Evolutionary conservation across 192 early-diverging fungal genomes (phyloP).

Genomic region (Fimicolochytrium jonesii): DNA sequence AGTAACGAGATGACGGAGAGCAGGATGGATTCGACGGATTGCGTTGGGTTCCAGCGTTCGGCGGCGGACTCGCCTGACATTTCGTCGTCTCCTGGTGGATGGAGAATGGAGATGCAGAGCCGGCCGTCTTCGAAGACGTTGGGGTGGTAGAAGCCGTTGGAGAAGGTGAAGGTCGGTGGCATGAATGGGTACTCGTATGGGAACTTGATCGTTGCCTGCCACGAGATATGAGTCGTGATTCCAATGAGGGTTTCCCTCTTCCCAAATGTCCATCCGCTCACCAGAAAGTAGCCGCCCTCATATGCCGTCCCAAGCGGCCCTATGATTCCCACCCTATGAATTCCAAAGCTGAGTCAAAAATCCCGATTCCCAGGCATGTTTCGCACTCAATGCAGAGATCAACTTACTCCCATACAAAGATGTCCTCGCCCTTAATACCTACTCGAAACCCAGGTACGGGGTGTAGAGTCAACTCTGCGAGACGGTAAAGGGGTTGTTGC

Average conservation of each 20-base stretch:
- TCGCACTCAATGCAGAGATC: neutral
- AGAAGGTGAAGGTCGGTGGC: conserved; percentile 54
- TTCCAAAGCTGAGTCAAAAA: too few species aligned
- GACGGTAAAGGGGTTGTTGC: too few species aligned
- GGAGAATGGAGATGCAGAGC: conserved; percentile 59
- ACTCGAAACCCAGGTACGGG: conserved; percentile 52
- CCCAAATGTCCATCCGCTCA: too few species aligned
- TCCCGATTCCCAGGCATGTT: too few species aligned
- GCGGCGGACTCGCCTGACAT: conserved; percentile 66
- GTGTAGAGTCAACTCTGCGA: conserved; percentile 45
- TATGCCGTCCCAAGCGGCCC: conserved; percentile 52
- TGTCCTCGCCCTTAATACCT: conserved; percentile 49
- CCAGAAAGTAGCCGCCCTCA: conserved; percentile 54
- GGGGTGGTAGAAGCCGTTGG: conserved; percentile 49
- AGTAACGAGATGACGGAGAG: conserved; percentile 50
- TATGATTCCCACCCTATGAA: conserved; percentile 50
- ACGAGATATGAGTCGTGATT: too few species aligned
- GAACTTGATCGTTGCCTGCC: conserved; percentile 53
- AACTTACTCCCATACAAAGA: conserved; percentile 51
- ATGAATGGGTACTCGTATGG: conserved; percentile 56
- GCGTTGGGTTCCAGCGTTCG: conserved; percentile 82
- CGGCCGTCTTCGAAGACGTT: conserved; percentile 54
- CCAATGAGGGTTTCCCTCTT: too few species aligned
- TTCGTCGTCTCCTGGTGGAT: conserved; percentile 57
- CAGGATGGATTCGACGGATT: conserved; percentile 51